Base-by-base conservation (phyloP, 2,329 filamentous ascomycete genomes). In the Epichloe bromicola region DNA sequence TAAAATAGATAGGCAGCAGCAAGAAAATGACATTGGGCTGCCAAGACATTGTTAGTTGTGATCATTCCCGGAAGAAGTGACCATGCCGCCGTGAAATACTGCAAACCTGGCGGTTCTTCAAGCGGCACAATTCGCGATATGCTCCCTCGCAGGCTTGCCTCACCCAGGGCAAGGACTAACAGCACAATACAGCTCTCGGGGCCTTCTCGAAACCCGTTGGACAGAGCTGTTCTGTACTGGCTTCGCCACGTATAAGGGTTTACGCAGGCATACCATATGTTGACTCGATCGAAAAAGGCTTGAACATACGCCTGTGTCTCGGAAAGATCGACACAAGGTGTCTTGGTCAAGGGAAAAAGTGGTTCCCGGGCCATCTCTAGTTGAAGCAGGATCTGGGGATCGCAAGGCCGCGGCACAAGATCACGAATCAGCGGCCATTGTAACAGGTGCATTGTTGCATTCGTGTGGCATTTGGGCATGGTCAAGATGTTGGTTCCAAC, bases 381-480 rank as follows among this genome's bases (percentile, higher is more conserved):
- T 62, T 90, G 86, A 20, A 91, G 74, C 14, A 91, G 70, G n/a
- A 87, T 85, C 61, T 89, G 85, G 3, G 86, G 85, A 60, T 90
- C 85, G 64, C 89, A 89, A 3, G 83, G 84, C 36, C 82, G 76
- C 30, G 84, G 84, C 8, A 91, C 84, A 20, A 93, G 71, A 60
- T 89, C 83, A 46, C 85, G 78, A 57, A 91, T 90, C 57, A 89
- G 72, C 12, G 86, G 87, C 80, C 86, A 90, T 60, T 89, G 85
- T 5, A 91, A 71, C 19, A 91, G 70, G 63, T 91, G 83, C 58
- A 89, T 70, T 1, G 86, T 85, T 5, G 86, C 86, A 53, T 87
- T 91, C 0, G 86, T 90, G 65, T 91, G 87, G 15, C 85, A 75
- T 66, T 88, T 90, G 20, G 87, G 87, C 86, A 91, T 91, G 26